These are phyloP conservation scores for Laetiporus sulphureus DNA, from an alignment of 1,284 basidiomycete genomes.

Conservation along the genomic window DNA sequence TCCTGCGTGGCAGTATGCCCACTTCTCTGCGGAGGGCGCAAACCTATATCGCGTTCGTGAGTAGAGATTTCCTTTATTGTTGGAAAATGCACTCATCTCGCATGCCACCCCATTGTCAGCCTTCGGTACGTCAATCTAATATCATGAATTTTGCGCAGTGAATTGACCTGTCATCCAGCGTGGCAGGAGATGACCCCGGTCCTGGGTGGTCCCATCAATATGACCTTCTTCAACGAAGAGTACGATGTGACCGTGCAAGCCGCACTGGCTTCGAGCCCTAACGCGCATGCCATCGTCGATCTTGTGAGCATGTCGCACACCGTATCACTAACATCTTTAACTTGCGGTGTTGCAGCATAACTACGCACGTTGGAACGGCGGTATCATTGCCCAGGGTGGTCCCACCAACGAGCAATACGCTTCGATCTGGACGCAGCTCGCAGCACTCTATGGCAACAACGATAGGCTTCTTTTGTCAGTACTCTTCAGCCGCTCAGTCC, in stretches of 20 bases:
- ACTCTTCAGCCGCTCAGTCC: neutral
- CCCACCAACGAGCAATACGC: constrained; percentile 47
- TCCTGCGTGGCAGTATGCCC: constrained; percentile 33
- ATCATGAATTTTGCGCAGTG: neutral
- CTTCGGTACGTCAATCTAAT: constrained; percentile 20
- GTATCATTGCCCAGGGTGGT: constrained; percentile 46
- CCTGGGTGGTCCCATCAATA: constrained; percentile 39
- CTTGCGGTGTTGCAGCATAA: constrained; percentile 30
- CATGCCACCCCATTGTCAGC: constrained; percentile 14
- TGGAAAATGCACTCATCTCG: neutral
- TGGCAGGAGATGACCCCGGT: constrained; percentile 51
- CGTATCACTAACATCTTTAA: neutral
- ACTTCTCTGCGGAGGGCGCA: constrained; percentile 38
- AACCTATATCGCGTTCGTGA: constrained; percentile 41
- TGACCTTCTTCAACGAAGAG: constrained; percentile 33
- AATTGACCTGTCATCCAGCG: constrained; percentile 22
- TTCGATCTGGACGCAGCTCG: constrained; percentile 46
- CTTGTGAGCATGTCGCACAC: constrained; percentile 19
- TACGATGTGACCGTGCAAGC: constrained; percentile 45
- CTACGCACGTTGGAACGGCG: constrained; percentile 47
- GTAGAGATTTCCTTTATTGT: neutral
- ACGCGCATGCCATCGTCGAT: constrained; percentile 47
- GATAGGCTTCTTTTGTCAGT: constrained; percentile 40
- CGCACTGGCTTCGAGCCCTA: constrained; percentile 33
- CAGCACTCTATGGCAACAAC: constrained; percentile 41